Conservation (phyloP, 2,329 filamentous ascomycete genomes). For the Botrytis byssoidea region DNA sequence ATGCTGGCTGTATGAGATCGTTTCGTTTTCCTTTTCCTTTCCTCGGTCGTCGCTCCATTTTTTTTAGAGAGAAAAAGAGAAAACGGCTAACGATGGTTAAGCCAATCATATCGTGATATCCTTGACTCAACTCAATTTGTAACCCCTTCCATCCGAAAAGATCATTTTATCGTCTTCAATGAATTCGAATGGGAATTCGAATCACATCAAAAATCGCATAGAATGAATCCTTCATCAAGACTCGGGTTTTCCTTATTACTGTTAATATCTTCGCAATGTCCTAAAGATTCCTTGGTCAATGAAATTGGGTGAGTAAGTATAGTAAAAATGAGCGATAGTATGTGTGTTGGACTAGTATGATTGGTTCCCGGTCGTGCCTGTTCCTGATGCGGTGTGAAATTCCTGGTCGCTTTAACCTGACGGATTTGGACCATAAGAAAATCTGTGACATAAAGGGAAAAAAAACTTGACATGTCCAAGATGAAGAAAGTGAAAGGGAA, state of each 20-base stretch:
- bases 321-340: neutral
- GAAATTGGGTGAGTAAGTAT: slow-evolving; percentile 1
- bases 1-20: neutral
- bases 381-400: slow-evolving; percentile 17
- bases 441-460: neutral
- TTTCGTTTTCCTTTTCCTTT: neutral
- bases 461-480: neutral
- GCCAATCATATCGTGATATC: slow-evolving; percentile 16
- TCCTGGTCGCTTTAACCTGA: slow-evolving; percentile 13
- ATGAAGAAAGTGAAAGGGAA: neutral
- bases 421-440: neutral
- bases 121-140: neutral
- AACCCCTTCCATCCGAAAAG: neutral
- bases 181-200: neutral
- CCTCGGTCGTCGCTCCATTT: slow-evolving; percentile 7
- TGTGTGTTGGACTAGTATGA: slow-evolving; percentile 18
- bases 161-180: neutral
- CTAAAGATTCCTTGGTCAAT: slow-evolving; percentile 1
- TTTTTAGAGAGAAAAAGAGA: neutral
- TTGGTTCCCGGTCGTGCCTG: slow-evolving; percentile 10
- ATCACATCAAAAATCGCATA: no score
- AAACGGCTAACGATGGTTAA: slow-evolving; percentile 12
- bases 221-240: neutral
- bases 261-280: neutral
- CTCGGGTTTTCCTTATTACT: neutral